Conservation (phyloP, 208 protist genomes). For the Endotrypanum monterogeii region DNA sequence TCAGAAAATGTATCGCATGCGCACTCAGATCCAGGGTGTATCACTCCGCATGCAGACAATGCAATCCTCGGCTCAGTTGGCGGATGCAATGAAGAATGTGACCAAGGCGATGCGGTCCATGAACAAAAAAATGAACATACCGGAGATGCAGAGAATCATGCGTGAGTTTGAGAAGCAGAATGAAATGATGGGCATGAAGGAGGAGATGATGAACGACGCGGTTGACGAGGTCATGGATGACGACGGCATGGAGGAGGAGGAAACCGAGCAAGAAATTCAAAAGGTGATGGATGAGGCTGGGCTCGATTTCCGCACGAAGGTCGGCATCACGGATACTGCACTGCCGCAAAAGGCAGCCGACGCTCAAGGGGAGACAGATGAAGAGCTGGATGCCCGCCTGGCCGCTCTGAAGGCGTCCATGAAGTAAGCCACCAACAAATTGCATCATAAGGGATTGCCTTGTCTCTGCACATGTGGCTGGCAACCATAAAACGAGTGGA, state of each 20-base stretch:
- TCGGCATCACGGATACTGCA: slow-evolving; percentile 53
- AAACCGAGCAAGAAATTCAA: slow-evolving; percentile 90
- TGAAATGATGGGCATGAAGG: slow-evolving; percentile 98
- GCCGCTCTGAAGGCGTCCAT: slow-evolving; percentile 77
- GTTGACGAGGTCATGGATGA: slow-evolving; percentile 93
- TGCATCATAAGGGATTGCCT: not conserved
- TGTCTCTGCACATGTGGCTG: not conserved
- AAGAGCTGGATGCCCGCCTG: slow-evolving; percentile 84
- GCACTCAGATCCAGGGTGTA: slow-evolving; percentile 96
- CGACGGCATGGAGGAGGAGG: slow-evolving; percentile 90
- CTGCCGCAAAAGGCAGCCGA: slow-evolving; percentile 52
- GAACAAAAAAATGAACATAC: slow-evolving; percentile 98
- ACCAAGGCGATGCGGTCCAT: slow-evolving; percentile 93
- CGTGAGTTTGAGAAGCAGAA: slow-evolving; percentile 98
- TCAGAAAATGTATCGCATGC: slow-evolving; percentile 98
- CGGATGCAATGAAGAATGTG: slow-evolving; percentile 91
- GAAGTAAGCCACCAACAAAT: slow-evolving; percentile 41
- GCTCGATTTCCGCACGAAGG: slow-evolving; percentile 85
- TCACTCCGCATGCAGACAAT: slow-evolving; percentile 95
- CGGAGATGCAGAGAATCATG: slow-evolving; percentile 97
- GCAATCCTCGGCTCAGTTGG: slow-evolving; percentile 90
- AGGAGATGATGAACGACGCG: slow-evolving; percentile 98
- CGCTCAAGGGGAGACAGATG: slow-evolving; percentile 61
- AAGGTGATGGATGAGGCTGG: slow-evolving; percentile 93
- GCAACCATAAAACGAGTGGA: not conserved